Evolutionary conservation across 129 eudicot species (phyloP), one percentile per base, ranked within the genome.

Genomic region (Oenanthe sinensis): DNA sequence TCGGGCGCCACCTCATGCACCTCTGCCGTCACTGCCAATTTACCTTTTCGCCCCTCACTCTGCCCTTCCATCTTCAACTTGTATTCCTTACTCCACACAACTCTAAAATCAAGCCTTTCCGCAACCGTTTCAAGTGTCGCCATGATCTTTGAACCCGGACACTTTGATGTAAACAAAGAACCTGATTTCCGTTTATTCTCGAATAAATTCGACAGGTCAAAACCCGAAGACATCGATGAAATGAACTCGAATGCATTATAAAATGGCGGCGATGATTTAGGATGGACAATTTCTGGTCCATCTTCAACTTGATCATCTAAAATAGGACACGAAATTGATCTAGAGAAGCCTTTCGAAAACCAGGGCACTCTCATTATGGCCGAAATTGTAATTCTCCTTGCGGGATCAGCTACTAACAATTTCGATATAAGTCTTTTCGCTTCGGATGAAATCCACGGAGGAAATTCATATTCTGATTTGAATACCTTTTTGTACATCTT

Each of bases 231-330:
- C 97, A 95, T 91, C 0, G 98, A 90, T 0, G 98, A 88, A 46
- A 95, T 95, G 71, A 95, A 90, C 85, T 95, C 98, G 70, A 95
- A 95, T 0, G 98, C 98, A 68, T 95, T 95, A 84, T 87, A 95
- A 37, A 91, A 91, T 0, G 96, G 91, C 0, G 98, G 96, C 2
- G 87, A 73, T 1, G 94, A 77, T 16, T 85, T 81, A 8, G 90
- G 75, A 42, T 85, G 79, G 2, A 46, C 65, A 3, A 78, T 44
- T 22, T 81, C 87, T 47, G 33, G 4, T 52, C 79, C 54, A 65
- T 79, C 30, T 68, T 20, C 48, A 82, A 87, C 36, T 6, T 37
- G 28, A 42, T 71, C 46, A 11, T 68, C 44, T 17, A 58, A 58
- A 37, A 82, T 33, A 0, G 87, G 60, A 22, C 82, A 82, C 1